Base-by-base conservation (phyloP, 2,329 filamentous ascomycete genomes). In the Aureobasidium namibiae region DNA sequence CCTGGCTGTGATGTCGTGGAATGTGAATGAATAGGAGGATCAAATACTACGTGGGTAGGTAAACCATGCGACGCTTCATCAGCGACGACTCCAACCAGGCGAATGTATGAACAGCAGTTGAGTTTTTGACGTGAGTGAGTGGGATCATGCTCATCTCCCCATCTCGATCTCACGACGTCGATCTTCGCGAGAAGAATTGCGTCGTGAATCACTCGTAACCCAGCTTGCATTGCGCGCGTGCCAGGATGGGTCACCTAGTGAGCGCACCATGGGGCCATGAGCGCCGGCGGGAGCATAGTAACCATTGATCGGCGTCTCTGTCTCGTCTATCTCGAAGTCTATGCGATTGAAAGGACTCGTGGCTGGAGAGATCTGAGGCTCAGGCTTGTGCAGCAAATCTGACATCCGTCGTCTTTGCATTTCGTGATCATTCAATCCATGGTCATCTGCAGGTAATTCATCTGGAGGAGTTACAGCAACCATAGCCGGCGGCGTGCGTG, bases 331-430 rank as follows among this genome's bases (percentile, higher is more conserved):
- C 13, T 49, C 45, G 23, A 60, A 63, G 23, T 63, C 62, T 21
- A 63, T 63, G 9, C 60, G 60, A 29, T 63, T 57, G 36, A 60
- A 61, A 2, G 60, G 42, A 6, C 44, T 44, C 2, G 33, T 39
- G 4, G 56, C 48, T 24, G 39, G 33, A 16, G 31, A 33, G 18
- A 56, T 41, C 11, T 59, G 39, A 4, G 52, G 34, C 21, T 61
- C 62, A 7, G 62, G 54, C 36, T 57, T 61, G 14, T 53, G 59
- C 16, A 80, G 72, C 0, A 81, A 70, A 62, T 75, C 70, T n/a
- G 76, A 72, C 73, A 80, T 78, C 62, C 80, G 78, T 63, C 78
- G 75, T 31, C 76, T 75, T 60, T 78, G 75, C 61, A 74, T 69
- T 52, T 80, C 78, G 57, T 79, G 76, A 64, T 81, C 78, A 23